These are phyloP conservation scores for Suillus lakei DNA, from an alignment of 768 basidiomycete genomes.

Conservation along the genomic window DNA sequence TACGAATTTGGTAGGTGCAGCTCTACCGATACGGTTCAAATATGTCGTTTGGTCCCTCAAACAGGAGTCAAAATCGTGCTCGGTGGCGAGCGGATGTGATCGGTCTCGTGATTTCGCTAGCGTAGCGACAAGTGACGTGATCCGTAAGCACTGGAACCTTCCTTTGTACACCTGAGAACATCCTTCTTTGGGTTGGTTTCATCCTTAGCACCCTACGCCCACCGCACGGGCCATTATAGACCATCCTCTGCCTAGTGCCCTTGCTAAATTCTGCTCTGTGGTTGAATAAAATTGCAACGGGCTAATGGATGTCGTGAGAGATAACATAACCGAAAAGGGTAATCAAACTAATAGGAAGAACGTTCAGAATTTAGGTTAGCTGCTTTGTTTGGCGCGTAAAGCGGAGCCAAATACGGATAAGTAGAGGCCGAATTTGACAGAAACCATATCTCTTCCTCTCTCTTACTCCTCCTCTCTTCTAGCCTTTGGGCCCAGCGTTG, in stretches of 20 bases:
- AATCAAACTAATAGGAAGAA: conserved; percentile 18
- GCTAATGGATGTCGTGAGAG: conserved; percentile 7
- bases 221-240: conserved; percentile 32
- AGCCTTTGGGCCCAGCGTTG: conserved; percentile 54
- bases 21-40: too few relatives aligned
- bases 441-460: conserved; percentile 49
- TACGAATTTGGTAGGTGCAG: too few relatives aligned
- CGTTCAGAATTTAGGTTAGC: conserved; percentile 34
- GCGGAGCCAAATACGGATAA: conserved; percentile 49
- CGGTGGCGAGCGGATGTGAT: conserved; percentile 23
- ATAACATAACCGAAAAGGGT: conserved; percentile 11
- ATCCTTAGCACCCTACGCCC: conserved; percentile 18
- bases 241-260: not conserved
- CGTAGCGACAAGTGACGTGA: conserved; percentile 32
- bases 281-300: not conserved
- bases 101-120: conserved; percentile 29
- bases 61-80: not conserved
- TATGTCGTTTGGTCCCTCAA: too few relatives aligned
- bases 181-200: conserved; percentile 20
- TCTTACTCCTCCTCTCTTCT: conserved; percentile 66
- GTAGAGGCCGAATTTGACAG: conserved; percentile 39
- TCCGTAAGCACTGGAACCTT: conserved; percentile 27
- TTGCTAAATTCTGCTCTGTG: not conserved
- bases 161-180: conserved; percentile 9
- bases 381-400: conserved; percentile 44